Evolutionary conservation across 2,329 filamentous ascomycete species (phyloP).

Genomic region (Trichocomaceae sp.): DNA sequence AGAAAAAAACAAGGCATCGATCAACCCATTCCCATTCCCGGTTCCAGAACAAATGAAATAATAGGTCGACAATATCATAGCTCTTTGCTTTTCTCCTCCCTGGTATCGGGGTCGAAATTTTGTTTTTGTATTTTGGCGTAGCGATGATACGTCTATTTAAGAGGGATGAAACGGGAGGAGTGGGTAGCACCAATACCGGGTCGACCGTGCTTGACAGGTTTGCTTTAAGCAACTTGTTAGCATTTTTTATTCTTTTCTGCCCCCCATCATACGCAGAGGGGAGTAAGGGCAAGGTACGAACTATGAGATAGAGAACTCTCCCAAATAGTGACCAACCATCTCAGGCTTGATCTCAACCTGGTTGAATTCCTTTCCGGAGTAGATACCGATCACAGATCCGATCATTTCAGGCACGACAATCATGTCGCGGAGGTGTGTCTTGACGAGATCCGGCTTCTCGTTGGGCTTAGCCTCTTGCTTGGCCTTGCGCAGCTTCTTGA

Average conservation of each 20-base stretch:
- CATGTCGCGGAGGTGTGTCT: slow-evolving; percentile 99
- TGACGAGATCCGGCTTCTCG: slow-evolving; percentile 99
- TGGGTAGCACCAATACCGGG: slow-evolving; percentile 99
- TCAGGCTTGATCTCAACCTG: slow-evolving; percentile 99
- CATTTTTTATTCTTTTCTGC: too few relatives aligned
- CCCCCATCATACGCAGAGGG: too few relatives aligned
- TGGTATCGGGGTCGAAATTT: not conserved
- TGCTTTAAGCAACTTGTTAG: slow-evolving; percentile 60
- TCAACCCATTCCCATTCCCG: slow-evolving; percentile 11
- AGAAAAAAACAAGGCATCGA: not conserved
- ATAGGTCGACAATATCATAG: slow-evolving; percentile 11
- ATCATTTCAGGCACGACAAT: slow-evolving; percentile 99
- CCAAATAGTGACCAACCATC: slow-evolving; percentile 99
- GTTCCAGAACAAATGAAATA: slow-evolving; percentile 14
- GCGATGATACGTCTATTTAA: slow-evolving; percentile 67
- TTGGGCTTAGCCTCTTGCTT: slow-evolving; percentile 99
- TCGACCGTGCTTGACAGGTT: slow-evolving; percentile 99
- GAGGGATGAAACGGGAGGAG: slow-evolving; percentile 99
- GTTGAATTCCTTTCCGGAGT: slow-evolving; percentile 99
- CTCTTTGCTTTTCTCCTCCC: slow-evolving; percentile 1
- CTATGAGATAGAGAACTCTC: slow-evolving; percentile 99
- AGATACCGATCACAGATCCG: slow-evolving; percentile 95
- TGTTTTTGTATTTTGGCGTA: slow-evolving; percentile 8
- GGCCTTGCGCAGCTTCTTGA: slow-evolving; percentile 99
- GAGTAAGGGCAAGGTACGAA: slow-evolving; percentile 54